Conservation (phyloP, 2,329 filamentous ascomycete genomes). For the Xylaria sp. region DNA sequence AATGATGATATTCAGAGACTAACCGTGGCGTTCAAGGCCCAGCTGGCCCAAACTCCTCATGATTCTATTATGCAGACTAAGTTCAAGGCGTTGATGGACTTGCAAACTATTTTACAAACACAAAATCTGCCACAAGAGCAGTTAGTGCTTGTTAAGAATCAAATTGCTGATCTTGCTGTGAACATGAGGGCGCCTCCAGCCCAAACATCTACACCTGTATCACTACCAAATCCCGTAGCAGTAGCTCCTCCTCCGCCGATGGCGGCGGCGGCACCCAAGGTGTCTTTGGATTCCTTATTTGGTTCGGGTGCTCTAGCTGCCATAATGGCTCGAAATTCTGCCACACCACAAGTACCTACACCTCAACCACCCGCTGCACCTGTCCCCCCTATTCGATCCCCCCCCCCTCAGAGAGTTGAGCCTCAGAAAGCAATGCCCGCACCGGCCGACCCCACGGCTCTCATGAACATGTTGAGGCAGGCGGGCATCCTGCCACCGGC, state of each 20-base stretch:
- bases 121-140: constrained; percentile 83
- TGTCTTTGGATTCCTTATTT: constrained; percentile 69
- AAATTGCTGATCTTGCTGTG: constrained; percentile 81
- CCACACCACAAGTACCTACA: constrained; percentile 60
- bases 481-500: constrained; percentile 70
- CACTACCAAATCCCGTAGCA: constrained; percentile 50
- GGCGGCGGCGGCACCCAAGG: constrained; percentile 49
- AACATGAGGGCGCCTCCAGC: constrained; percentile 63
- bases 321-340: constrained; percentile 65
- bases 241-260: constrained; percentile 52
- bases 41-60: constrained; percentile 79
- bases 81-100: constrained; percentile 84
- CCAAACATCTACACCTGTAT: constrained; percentile 55
- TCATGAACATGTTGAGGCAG: constrained; percentile 74
- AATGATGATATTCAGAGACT: constrained; percentile 85
- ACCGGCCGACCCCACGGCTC: constrained; percentile 62
- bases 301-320: constrained; percentile 69
- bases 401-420: constrained; percentile 57
- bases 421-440: constrained; percentile 52
- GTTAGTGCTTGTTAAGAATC: constrained; percentile 83
- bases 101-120: constrained; percentile 81
- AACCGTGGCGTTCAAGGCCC: constrained; percentile 76
- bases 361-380: constrained; percentile 56
- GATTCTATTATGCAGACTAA: constrained; percentile 80
- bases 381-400: constrained; percentile 60